These are phyloP conservation scores for Pelargonium myrrhifolium DNA, from an alignment of 441 rosid species.

Conservation along the genomic window DNA sequence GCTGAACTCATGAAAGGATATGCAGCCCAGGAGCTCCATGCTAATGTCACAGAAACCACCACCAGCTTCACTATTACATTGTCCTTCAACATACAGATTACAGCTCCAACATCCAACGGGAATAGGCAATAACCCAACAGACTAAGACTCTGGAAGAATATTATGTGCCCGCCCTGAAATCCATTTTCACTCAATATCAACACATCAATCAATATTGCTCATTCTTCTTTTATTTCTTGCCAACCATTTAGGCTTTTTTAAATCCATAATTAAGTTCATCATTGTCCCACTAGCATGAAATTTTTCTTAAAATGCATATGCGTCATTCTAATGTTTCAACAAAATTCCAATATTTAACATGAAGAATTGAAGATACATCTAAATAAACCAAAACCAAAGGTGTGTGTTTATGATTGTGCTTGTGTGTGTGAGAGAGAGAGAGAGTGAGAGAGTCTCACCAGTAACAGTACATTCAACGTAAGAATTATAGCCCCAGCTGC, in stretches of 20 bases:
- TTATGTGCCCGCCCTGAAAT: constrained; percentile 88
- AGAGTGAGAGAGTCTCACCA: constrained; percentile 40
- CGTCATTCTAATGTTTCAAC: not conserved
- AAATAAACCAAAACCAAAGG: not conserved
- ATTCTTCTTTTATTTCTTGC: too few relatives aligned
- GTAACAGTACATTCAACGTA: constrained; percentile 80
- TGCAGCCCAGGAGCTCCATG: constrained; percentile 99
- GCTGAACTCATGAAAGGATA: constrained; percentile 97
- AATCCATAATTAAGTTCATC: not conserved
- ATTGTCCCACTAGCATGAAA: not conserved
- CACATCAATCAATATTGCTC: too few relatives aligned
- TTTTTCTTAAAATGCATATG: not conserved
- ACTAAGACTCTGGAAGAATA: constrained; percentile 85
- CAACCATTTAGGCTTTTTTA: not conserved
- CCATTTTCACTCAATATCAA: not conserved
- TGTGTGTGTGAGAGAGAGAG: constrained; percentile 2
- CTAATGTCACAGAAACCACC: constrained; percentile 72
- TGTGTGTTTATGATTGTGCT: not conserved
- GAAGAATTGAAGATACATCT: not conserved
- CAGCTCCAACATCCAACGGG: constrained; percentile 80
- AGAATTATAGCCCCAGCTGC: constrained; percentile 91
- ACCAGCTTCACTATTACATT: constrained; percentile 61
- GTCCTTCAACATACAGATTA: constrained; percentile 77
- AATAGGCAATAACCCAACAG: constrained; percentile 91
- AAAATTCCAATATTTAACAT: not conserved